Base-by-base conservation (phyloP, 2,329 filamentous ascomycete species). In the Pleoardoris graminearum region DNA sequence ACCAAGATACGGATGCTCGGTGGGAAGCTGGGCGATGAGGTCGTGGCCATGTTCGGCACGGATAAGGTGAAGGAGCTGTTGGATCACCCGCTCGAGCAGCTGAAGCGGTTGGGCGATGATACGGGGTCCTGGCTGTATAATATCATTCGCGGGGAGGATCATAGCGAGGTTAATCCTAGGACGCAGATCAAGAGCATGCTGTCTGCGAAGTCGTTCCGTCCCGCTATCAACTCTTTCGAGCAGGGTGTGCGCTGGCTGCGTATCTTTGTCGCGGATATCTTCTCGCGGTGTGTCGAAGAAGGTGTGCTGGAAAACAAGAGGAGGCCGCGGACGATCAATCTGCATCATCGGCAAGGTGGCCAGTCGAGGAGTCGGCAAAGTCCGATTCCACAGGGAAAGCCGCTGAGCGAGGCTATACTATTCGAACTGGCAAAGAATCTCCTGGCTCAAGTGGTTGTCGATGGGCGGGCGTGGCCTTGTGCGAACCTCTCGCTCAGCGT, bases 111-210 rank as follows among this genome's bases (percentile, higher is more conserved):
- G 16, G 90, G 90, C 3, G 88, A 93, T 47, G 91, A 96, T 38
- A 94, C 89, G 0, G 93, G 90, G 1, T 79, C 81, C 3, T 97
- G 92, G 91, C 79, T 97, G 10, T 88, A 96, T 74, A 85, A 88
- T 49, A 88, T 87, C 10, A 87, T 97, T 48, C 85, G 94, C 10
- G 94, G 94, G 1, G 85, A 92, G 55, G 94, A 99, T 71, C 78
- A 80, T 44, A 94, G 88, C 63, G 92, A 97, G 72, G 91, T 99
- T 60, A 97, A 91, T 66, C 84, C 91, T 23, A 82, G 93, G 46
- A 96, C 91, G 1, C 90, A 94, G 66, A 96, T 97, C 77, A 97
- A 97, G 72, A 94, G 89, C 14, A 97, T 99, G 92, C 80, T 97
- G 12, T 97, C 91, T 1, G 92, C 94, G 17, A 99, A 99, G 70